Evolutionary conservation across 352 stramenopile species (phyloP).

Genomic region (Phytopythium montanum): DNA sequence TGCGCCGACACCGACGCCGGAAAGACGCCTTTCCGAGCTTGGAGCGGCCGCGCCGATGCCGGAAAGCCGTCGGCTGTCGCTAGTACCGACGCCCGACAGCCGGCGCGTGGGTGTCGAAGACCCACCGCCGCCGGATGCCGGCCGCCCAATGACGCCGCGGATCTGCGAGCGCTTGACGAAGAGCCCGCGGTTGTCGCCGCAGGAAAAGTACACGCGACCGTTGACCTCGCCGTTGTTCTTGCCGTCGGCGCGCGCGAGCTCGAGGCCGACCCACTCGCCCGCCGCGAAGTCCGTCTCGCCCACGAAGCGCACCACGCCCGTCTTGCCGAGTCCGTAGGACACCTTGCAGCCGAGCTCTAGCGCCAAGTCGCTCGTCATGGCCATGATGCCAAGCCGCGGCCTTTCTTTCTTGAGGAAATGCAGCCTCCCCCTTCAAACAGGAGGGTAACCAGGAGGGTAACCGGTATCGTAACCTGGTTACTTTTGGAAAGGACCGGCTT

Average conservation of each 20-base stretch:
- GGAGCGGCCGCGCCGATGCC: constrained; percentile 13
- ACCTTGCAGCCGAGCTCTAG: constrained; percentile 60
- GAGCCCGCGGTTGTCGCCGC: constrained; percentile 59
- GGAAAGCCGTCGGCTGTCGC: constrained; percentile 29
- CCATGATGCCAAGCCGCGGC: neutral
- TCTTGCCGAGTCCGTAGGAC: constrained; percentile 65
- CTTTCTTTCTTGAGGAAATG: neutral
- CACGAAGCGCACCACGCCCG: constrained; percentile 68
- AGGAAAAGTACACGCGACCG: constrained; percentile 78
- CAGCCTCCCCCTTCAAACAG: constrained; percentile 1
- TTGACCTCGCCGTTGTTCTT: constrained; percentile 88
- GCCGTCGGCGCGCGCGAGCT: constrained; percentile 71
- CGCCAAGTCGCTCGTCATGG: constrained; percentile 18
- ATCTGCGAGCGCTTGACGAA: constrained; percentile 58
- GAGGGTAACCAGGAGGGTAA: neutral
- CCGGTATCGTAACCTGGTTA: neutral
- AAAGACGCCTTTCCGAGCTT: constrained; percentile 2
- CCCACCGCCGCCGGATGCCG: constrained; percentile 2
- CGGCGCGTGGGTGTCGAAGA: constrained; percentile 6
- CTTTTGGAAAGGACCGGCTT: neutral
- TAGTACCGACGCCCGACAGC: constrained; percentile 8
- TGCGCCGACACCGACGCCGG: neutral
- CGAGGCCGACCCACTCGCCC: constrained; percentile 80
- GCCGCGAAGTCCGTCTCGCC: constrained; percentile 74
- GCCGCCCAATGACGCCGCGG: constrained; percentile 27